Percentiles rank a stretch among this genome's conserved stretches.
phyloP scores from a whole-genome alignment of 345 rosid genomes.

The Aquilaria sinensis region DNA sequence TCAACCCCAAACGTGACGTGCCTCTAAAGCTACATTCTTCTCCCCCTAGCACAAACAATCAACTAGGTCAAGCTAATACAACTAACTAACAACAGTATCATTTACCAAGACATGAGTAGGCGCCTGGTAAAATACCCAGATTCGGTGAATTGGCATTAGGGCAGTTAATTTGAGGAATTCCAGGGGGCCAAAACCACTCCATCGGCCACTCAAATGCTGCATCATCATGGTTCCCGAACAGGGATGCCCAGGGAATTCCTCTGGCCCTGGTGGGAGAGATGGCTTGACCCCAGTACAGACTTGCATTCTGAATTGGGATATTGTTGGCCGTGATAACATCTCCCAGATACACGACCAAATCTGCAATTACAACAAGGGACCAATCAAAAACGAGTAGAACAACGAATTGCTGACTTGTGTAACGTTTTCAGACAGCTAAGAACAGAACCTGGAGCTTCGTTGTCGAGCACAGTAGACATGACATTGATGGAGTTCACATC shows the following conservation, averaged over 20 bases:
- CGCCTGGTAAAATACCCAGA: slow-evolving; percentile 20
- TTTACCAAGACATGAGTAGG: neutral
- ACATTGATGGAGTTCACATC: slow-evolving; percentile 48
- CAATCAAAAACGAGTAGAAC: too few relatives aligned
- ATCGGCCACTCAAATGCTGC: slow-evolving; percentile 73
- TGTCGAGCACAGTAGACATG: slow-evolving; percentile 60
- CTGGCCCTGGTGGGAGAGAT: slow-evolving; percentile 63
- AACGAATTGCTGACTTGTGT: too few relatives aligned
- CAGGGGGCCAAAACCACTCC: slow-evolving; percentile 74
- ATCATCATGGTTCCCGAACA: slow-evolving; percentile 90
- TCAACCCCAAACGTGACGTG: slow-evolving; percentile 45
- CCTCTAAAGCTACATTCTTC: slow-evolving; percentile 49
- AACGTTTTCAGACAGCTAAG: too few relatives aligned
- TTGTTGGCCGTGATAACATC: slow-evolving; percentile 85
- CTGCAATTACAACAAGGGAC: slow-evolving; percentile 22
- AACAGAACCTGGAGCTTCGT: slow-evolving; percentile 49
- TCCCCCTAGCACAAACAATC: slow-evolving; percentile 17
- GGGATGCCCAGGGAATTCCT: slow-evolving; percentile 67
- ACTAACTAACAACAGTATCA: slow-evolving; percentile 6
- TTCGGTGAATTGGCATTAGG: slow-evolving; percentile 29
- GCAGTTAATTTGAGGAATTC: slow-evolving; percentile 60
- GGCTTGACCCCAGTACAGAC: slow-evolving; percentile 76
- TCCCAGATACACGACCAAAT: slow-evolving; percentile 82
- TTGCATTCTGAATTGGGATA: slow-evolving; percentile 64
- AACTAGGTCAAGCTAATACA: neutral